Conservation (phyloP, 129 eudicot species). For the Ambrosia trifida region DNA sequence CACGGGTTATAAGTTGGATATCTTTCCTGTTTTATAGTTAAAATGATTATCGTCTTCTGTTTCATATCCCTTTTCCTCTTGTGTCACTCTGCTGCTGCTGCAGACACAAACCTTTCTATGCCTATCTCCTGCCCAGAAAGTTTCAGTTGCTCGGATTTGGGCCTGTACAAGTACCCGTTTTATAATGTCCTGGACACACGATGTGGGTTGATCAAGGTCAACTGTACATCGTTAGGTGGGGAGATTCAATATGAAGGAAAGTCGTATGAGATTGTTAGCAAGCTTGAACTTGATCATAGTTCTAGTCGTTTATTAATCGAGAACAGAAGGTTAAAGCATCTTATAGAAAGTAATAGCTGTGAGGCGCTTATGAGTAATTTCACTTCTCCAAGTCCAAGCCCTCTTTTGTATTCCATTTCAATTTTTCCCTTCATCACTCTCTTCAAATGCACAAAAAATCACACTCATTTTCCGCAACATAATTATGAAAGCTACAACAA, state of each 20-base stretch:
- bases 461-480: not conserved
- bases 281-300: not conserved
- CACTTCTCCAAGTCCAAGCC: constrained; percentile 12
- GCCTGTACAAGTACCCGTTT: not conserved
- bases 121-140: constrained; percentile 26
- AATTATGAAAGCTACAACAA: not conserved
- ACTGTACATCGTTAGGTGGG: not conserved
- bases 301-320: not conserved
- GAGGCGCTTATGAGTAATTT: constrained; percentile 5
- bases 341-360: constrained; percentile 13
- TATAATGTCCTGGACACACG: no score
- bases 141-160: constrained; percentile 7
- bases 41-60: not conserved
- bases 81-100: constrained; percentile 15
- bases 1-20: not conserved
- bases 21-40: not conserved
- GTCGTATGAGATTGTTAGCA: not conserved
- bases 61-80: not conserved
- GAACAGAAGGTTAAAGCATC: not conserved
- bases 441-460: constrained; percentile 38
- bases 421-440: constrained; percentile 18
- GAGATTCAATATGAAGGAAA: not conserved
- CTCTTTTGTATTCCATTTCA: constrained; percentile 28
- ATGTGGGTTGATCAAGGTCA: no score
- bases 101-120: not conserved